phyloP scores from a whole-genome alignment of 2,329 filamentous ascomycete species.

The Aspergillus arachidicola region DNA sequence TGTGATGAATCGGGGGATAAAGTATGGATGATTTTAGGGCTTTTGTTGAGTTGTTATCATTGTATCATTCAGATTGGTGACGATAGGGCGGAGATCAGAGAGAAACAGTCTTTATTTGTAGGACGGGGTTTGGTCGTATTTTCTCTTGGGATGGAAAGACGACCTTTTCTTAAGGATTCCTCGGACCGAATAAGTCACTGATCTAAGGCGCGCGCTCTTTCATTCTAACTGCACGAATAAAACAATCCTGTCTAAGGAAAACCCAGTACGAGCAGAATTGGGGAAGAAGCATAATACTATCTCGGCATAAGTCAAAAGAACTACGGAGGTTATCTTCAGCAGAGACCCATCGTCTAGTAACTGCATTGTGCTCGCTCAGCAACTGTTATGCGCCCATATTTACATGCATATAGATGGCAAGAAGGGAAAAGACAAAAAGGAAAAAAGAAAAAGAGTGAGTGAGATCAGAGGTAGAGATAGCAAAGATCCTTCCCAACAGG shows the following conservation, averaged over 20 bases:
- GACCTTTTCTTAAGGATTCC: too few relatives aligned
- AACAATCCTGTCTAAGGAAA: not conserved
- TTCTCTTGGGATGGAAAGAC: too few relatives aligned
- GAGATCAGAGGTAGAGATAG: not conserved
- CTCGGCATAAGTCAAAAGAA: not conserved
- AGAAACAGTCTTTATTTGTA: too few relatives aligned
- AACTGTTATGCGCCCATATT: slow-evolving; percentile 3
- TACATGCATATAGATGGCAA: slow-evolving; percentile 8
- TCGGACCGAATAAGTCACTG: too few relatives aligned
- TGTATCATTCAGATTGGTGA: too few relatives aligned
- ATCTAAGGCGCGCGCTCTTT: too few relatives aligned
- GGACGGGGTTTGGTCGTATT: too few relatives aligned
- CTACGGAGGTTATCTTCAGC: not conserved
- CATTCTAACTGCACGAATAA: not conserved
- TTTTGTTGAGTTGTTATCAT: too few relatives aligned
- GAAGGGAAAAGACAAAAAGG: not conserved
- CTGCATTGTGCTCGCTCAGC: slow-evolving; percentile 4
- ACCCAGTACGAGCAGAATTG: not conserved
- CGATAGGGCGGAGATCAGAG: too few relatives aligned
- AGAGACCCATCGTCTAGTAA: not conserved
- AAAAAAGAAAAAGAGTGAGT: not conserved
- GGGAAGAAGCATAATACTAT: not conserved
- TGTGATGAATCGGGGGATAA: too few relatives aligned
- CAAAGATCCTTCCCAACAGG: slow-evolving; percentile 6
- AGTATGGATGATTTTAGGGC: too few relatives aligned